Conservation (phyloP, 2,329 filamentous ascomycete genomes). For the Penicillium olsonii region DNA sequence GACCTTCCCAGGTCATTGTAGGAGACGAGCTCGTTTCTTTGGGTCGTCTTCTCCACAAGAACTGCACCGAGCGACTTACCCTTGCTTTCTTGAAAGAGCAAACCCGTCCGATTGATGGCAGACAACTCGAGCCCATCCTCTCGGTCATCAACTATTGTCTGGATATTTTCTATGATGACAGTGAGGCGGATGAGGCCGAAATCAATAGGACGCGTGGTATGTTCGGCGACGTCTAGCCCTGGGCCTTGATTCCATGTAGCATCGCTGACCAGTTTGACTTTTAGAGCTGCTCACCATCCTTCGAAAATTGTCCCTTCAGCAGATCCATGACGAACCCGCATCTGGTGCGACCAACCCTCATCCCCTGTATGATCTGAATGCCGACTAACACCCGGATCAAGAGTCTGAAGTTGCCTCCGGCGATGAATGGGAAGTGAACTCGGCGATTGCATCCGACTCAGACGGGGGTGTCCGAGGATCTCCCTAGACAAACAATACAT, state of each 20-base stretch:
- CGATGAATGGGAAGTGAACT: conserved; percentile 47
- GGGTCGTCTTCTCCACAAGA: conserved; percentile 33
- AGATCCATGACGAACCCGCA: conserved; percentile 41
- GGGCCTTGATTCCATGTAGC: not conserved
- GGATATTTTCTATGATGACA: conserved; percentile 38
- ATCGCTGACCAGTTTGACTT: conserved; percentile 7
- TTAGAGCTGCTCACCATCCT: conserved; percentile 35
- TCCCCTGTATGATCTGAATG: not conserved
- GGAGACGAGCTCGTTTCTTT: conserved; percentile 27
- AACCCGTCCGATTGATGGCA: conserved; percentile 35
- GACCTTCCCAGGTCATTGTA: conserved; percentile 14
- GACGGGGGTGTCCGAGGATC: conserved; percentile 41
- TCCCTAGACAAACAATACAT: conserved; percentile 26
- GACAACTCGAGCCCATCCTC: conserved; percentile 38
- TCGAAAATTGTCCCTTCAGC: conserved; percentile 38
- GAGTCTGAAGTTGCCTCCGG: conserved; percentile 43
- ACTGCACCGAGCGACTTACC: conserved; percentile 37
- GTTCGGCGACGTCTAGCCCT: conserved; percentile 1
- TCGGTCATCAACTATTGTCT: conserved; percentile 42
- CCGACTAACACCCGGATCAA: conserved; percentile 20
- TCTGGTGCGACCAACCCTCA: conserved; percentile 37
- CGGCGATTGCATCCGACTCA: conserved; percentile 43
- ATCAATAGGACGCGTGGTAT: conserved; percentile 39
- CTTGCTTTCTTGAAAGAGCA: conserved; percentile 31
- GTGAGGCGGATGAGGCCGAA: conserved; percentile 37